phyloP scores from a whole-genome alignment of 139 green algal genomes.

The Mesotaenium endlicherianum region DNA sequence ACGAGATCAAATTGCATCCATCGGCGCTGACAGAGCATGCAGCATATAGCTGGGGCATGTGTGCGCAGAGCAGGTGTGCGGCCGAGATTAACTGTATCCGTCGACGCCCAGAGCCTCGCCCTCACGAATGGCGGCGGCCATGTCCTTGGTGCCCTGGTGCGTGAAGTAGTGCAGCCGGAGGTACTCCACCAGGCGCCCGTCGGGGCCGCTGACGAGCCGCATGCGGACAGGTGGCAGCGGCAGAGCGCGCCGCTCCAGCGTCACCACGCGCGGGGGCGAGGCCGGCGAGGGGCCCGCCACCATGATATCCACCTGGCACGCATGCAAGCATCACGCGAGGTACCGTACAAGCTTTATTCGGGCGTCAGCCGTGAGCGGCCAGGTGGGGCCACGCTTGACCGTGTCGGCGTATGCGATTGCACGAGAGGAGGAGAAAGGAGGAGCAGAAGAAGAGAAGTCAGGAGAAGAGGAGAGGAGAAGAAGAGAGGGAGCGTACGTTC shows the following conservation, averaged over 20 bases:
- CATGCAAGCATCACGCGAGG: no score
- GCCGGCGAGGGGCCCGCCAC: neutral
- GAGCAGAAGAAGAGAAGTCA: neutral
- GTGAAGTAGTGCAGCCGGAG: conserved; percentile 51
- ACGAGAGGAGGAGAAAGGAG: no score
- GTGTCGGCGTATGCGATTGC: no score
- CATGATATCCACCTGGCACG: conserved; percentile 8
- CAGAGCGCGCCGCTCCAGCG: conserved; percentile 36
- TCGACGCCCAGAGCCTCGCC: conserved; percentile 38
- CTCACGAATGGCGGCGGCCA: conserved; percentile 36
- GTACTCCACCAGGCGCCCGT: conserved; percentile 32
- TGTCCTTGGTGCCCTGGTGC: neutral
- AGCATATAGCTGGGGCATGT: no score
- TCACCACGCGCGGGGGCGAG: neutral
- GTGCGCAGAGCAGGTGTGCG: no score
- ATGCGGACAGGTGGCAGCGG: conserved; percentile 32
- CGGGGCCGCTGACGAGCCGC: neutral
- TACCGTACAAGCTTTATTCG: no score
- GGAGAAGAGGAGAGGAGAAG: no score
- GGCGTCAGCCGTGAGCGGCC: neutral
- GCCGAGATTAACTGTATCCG: conserved; percentile 44
- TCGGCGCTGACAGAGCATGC: no score
- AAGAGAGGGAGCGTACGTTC: no score
- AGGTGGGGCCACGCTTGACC: neutral
- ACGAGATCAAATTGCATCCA: no score